Percentiles rank a stretch among this genome's conserved stretches.
Evolutionary conservation across 176 grass and related monocot genomes (phyloP).

Genomic region (Neostapfia colusana): DNA sequence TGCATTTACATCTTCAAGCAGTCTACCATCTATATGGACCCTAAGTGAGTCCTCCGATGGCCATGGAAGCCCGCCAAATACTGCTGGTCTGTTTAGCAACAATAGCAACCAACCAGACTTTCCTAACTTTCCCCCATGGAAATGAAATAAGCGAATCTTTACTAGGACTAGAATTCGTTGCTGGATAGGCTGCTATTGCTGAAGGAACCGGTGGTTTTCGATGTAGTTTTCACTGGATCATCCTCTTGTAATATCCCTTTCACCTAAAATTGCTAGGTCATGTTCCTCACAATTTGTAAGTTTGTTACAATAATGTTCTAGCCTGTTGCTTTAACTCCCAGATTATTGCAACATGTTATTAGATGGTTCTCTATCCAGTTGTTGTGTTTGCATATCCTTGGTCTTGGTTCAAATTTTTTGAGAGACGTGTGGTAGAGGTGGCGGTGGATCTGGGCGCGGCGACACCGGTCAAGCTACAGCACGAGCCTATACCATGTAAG

Average conservation of each 20-base stretch:
- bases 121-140: conserved; percentile 46
- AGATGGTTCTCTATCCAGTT: background rate
- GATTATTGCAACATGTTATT: background rate
- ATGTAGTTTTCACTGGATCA: background rate
- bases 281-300: conserved; percentile 3
- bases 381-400: background rate
- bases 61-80: conserved; percentile 46
- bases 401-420: background rate
- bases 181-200: background rate
- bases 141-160: conserved; percentile 29
- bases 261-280: background rate
- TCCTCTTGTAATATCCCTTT: background rate
- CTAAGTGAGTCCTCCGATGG: conserved; percentile 37
- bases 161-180: background rate
- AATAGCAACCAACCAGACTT: conserved; percentile 37
- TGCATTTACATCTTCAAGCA: conserved; percentile 14
- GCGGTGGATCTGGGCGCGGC: too few species aligned
- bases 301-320: background rate
- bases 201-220: background rate
- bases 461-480: too few species aligned
- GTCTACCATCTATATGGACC: conserved; percentile 24
- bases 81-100: conserved; percentile 21
- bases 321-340: background rate
- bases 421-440: background rate
- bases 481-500: too few species aligned